Base-by-base conservation (phyloP, 2,329 filamentous ascomycete species). In the Stromatinia cepivora region DNA sequence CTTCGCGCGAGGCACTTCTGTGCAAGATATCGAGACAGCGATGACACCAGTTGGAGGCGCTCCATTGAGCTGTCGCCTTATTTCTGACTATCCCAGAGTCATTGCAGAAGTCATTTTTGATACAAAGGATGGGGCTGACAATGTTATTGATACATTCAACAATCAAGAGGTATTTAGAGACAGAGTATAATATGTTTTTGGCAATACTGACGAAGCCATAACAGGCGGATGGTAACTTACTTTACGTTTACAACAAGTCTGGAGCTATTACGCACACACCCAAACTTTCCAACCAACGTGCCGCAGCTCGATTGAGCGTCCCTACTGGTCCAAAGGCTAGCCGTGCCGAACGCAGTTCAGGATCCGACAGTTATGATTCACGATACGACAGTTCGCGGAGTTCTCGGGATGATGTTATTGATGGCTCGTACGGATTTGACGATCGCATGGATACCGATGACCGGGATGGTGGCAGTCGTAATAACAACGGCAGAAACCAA, bases 21-120 rank as follows among this genome's bases (percentile, higher is more conserved):
- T 90, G 1, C 91, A 90, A 42, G 92, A 95, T 76, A 92, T 95
- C 70, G 91, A 93, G 82, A 91, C 89, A 75, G 92, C 92, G 69
- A 89, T 95, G 87, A 86, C 85, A n/a, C 88, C 88, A 0, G 82
- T 92, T n/a, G 91, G 90, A 52, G 91, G 90, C 42, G 83, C 89
- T 71, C 85, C 93, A 75, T 77, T 85, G 34, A 87, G 85, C 75
- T 94, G 92, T 81, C 85, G 84, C 48, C 81, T 95, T 52, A 80
- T 93, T 69, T 88, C 90, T 77, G 84, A 88, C 5, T 81, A 82
- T 39, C 92, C 92, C 0, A 89, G 90, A 5, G 87, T 95, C 65
- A 89, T 93, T 76, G 90, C 90, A 31, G 92, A 95, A 80, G 87
- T 95, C 77, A 84, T 89, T 6, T 93, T 94, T 77, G 85, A 88